Evolutionary conservation across 306 rosid species (phyloP).

Genomic region (Corylus heterophylla): DNA sequence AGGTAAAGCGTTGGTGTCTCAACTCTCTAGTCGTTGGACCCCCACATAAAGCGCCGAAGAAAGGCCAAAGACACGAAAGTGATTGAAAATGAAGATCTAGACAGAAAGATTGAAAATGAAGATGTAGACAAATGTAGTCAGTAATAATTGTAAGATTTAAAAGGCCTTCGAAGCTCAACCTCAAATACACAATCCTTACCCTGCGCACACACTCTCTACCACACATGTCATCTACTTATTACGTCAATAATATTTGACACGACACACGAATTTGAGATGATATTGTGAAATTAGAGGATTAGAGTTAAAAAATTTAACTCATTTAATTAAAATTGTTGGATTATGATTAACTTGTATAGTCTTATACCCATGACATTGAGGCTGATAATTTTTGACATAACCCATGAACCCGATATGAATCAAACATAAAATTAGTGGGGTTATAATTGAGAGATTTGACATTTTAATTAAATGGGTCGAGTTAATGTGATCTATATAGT

Average conservation of each 20-base stretch:
- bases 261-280: too few species aligned
- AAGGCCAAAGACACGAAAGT: background rate
- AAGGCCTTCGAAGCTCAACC: conserved; percentile 47
- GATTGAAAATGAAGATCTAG: conserved; percentile 20
- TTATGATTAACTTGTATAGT: too few species aligned
- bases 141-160: conserved; percentile 1
- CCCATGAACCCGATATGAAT: too few species aligned
- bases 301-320: too few species aligned
- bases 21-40: background rate
- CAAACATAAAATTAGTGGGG: too few species aligned
- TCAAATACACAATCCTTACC: conserved; percentile 51
- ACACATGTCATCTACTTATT: background rate
- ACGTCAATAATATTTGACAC: background rate
- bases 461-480: too few species aligned
- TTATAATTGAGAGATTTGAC: too few species aligned
- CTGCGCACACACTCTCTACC: background rate
- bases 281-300: too few species aligned
- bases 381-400: too few species aligned
- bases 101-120: conserved; percentile 17
- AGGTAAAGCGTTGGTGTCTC: background rate
- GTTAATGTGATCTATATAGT: too few species aligned
- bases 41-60: conserved; percentile 18
- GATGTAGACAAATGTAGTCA: background rate
- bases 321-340: too few species aligned
- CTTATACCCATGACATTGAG: too few species aligned